These are phyloP conservation scores for Colletotrichum sidae DNA, from an alignment of 2,329 filamentous ascomycete genomes.

Conservation along the genomic window DNA sequence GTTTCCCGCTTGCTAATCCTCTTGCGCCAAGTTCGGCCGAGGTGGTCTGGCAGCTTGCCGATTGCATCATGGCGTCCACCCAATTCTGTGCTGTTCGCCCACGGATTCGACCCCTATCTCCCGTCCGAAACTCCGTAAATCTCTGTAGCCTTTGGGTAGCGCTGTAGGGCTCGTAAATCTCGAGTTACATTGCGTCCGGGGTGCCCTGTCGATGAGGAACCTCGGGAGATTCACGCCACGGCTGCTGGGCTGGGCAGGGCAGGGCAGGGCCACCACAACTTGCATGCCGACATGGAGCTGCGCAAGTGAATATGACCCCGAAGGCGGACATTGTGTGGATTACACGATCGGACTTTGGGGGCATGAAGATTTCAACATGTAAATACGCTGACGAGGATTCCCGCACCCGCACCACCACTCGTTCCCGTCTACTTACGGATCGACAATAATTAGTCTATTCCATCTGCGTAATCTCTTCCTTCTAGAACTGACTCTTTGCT, in stretches of 20 bases:
- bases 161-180: slow-evolving; percentile 29
- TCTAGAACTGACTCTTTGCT: neutral
- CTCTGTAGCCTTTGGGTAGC: neutral
- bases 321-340: slow-evolving; percentile 3
- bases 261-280: neutral
- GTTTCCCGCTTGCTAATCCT: neutral
- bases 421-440: neutral
- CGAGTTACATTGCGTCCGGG: slow-evolving; percentile 9
- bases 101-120: neutral
- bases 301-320: neutral
- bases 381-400: neutral
- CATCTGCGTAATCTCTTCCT: no score
- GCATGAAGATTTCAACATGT: neutral
- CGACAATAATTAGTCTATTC: no score
- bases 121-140: slow-evolving; percentile 9
- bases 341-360: slow-evolving; percentile 13
- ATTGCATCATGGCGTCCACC: slow-evolving; percentile 24
- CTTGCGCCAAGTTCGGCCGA: slow-evolving; percentile 11
- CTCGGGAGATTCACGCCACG: slow-evolving; percentile 16
- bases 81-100: neutral
- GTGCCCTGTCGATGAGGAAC: no score
- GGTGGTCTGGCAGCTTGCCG: neutral
- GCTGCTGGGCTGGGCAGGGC: neutral
- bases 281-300: slow-evolving; percentile 6
- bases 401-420: neutral